Conservation (phyloP, 345 rosid species). For the Eucalyptus brandiana region DNA sequence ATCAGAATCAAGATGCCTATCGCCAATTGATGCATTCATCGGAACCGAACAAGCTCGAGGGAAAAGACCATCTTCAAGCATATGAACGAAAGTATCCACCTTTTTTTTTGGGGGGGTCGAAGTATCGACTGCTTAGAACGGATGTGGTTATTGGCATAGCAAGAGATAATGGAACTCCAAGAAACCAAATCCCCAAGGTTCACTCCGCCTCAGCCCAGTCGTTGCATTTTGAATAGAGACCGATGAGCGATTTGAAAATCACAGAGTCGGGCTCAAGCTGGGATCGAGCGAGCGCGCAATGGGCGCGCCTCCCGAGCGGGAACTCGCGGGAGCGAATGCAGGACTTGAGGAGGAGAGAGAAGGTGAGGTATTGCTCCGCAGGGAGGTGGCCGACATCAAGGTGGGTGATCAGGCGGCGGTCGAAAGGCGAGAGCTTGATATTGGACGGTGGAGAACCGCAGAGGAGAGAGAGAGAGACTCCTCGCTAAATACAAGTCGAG, state of each 20-base stretch:
- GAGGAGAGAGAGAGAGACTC: not conserved
- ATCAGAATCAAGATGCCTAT: conserved; percentile 6
- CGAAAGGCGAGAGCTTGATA: not conserved
- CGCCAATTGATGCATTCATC: no score
- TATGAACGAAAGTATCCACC: not conserved
- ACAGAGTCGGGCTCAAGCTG: not conserved
- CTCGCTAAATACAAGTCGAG: not conserved
- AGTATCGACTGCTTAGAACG: not conserved
- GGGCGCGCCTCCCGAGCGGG: not conserved
- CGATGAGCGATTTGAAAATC: not conserved
- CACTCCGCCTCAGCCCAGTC: not conserved
- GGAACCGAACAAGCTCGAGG: no score
- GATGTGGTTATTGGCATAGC: not conserved
- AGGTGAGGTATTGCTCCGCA: not conserved
- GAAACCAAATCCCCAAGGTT: not conserved
- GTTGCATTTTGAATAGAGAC: not conserved
- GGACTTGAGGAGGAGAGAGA: not conserved
- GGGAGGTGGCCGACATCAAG: not conserved
- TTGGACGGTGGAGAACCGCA: not conserved
- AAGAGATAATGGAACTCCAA: not conserved
- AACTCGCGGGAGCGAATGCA: not conserved
- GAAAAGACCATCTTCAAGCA: no score
- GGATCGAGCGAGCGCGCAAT: not conserved
- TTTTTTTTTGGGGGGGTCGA: not conserved
- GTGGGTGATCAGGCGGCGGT: not conserved